These are phyloP conservation scores for Mortierella alpina DNA, from an alignment of 192 early-diverging fungal species.

Conservation along the genomic window DNA sequence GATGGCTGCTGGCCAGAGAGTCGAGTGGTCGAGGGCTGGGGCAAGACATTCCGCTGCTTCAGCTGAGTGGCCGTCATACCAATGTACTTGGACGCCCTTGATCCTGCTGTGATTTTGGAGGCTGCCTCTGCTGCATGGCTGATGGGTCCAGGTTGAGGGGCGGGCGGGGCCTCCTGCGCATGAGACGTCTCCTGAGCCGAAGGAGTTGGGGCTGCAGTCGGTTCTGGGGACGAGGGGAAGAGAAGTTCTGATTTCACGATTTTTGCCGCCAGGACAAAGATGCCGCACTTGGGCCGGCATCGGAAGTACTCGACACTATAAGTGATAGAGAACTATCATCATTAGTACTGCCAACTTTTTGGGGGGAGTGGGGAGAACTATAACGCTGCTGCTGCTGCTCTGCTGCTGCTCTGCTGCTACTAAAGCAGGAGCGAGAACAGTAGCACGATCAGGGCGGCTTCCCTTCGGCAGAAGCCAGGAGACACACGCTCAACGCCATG, in stretches of 20 bases:
- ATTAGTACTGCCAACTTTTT: too few relatives aligned
- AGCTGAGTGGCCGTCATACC: conserved; percentile 68
- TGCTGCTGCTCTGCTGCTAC: too few relatives aligned
- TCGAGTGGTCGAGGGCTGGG: conserved; percentile 1
- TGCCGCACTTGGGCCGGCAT: conserved; percentile 74
- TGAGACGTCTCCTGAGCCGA: conserved; percentile 20
- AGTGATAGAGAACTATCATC: too few relatives aligned
- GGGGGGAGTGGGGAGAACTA: background rate
- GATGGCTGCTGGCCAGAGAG: conserved; percentile 1
- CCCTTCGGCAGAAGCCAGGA: background rate
- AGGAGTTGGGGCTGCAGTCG: conserved; percentile 16
- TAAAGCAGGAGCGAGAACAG: too few relatives aligned
- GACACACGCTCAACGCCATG: background rate
- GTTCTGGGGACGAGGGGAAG: conserved; percentile 24
- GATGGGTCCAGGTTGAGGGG: too few relatives aligned
- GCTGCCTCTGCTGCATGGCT: conserved; percentile 59
- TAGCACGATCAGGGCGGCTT: background rate
- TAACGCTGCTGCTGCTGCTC: too few relatives aligned
- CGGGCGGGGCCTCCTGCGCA: conserved; percentile 18
- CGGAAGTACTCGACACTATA: conserved; percentile 74
- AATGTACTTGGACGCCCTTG: conserved; percentile 67
- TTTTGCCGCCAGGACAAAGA: conserved; percentile 79
- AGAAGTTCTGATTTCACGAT: conserved; percentile 48
- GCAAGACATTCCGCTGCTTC: conserved; percentile 47
- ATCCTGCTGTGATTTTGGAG: conserved; percentile 63